A percentile compares a stretch with the other conserved stretches of the same genome.
phyloP scores from a whole-genome alignment of 2,329 filamentous ascomycete genomes.

The Fusarium concolor region DNA sequence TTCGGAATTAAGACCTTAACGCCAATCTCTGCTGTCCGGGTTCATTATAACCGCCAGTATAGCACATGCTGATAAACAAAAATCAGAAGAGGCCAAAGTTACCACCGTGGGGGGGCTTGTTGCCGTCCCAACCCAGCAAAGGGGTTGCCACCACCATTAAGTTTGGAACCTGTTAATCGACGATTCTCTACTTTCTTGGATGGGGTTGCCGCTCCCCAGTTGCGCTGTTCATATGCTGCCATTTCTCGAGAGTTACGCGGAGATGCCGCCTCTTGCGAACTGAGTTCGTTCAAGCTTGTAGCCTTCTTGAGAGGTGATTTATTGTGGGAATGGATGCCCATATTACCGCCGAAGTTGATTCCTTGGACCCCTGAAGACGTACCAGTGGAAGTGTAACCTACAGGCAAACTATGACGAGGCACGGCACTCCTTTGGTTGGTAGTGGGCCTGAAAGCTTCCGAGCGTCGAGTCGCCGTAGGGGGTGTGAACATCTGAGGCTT shows the following conservation, averaged over 20 bases:
- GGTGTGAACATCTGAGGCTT: constrained; percentile 60
- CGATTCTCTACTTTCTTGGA: constrained; percentile 53
- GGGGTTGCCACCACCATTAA: constrained; percentile 50
- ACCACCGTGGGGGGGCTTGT: constrained; percentile 49
- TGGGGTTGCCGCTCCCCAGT: constrained; percentile 55
- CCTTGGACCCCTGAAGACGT: constrained; percentile 45
- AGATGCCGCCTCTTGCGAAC: constrained; percentile 55
- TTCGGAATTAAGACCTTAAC: constrained; percentile 31
- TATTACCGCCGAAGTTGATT: constrained; percentile 71
- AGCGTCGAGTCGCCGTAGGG: constrained; percentile 46
- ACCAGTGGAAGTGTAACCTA: constrained; percentile 47
- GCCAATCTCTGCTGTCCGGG: constrained; percentile 21
- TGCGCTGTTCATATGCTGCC: constrained; percentile 67
- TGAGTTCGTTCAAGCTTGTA: constrained; percentile 69
- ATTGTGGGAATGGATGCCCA: constrained; percentile 83
- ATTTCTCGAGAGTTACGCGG: constrained; percentile 72
- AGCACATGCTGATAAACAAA: constrained; percentile 12
- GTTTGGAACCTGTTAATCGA: constrained; percentile 40
- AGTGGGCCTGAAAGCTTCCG: constrained; percentile 52
- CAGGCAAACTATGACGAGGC: constrained; percentile 52
- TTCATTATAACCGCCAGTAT: not conserved
- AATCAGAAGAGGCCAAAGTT: constrained; percentile 11
- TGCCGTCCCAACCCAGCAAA: constrained; percentile 54
- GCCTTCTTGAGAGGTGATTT: constrained; percentile 87
- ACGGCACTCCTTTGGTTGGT: constrained; percentile 46